These are phyloP conservation scores for Leccinum sublutescens DNA, from an alignment of 768 basidiomycete genomes.

Conservation along the genomic window DNA sequence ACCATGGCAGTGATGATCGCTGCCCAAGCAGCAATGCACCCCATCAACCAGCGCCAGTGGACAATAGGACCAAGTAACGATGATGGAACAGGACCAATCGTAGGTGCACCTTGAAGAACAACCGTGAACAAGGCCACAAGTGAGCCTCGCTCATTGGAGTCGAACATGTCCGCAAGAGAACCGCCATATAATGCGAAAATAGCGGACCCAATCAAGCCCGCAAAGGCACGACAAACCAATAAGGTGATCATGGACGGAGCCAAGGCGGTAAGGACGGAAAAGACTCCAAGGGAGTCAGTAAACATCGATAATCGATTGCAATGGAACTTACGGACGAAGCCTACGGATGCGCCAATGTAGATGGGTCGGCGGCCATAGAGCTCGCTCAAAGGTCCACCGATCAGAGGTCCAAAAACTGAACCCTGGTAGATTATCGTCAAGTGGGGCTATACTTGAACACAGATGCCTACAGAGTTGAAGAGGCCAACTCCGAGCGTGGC, in stretches of 20 bases:
- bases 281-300: conserved; percentile 13
- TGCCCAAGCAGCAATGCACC: conserved; percentile 19
- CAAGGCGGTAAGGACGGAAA: conserved; percentile 19
- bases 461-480: conserved; percentile 18
- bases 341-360: conserved; percentile 20
- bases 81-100: conserved; percentile 27
- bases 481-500: conserved; percentile 23
- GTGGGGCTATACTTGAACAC: neutral
- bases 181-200: conserved; percentile 26
- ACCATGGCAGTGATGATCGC: conserved; percentile 16
- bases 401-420: conserved; percentile 20
- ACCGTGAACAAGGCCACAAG: conserved; percentile 26
- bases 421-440: conserved; percentile 14
- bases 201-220: conserved; percentile 21
- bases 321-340: conserved; percentile 17
- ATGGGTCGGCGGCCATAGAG: conserved; percentile 22
- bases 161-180: conserved; percentile 25
- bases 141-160: conserved; percentile 22
- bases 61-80: conserved; percentile 20
- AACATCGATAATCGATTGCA: neutral
- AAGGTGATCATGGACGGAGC: conserved; percentile 19
- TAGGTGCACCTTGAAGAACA: conserved; percentile 27
- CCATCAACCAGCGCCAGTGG: conserved; percentile 26
- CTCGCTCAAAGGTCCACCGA: conserved; percentile 25
- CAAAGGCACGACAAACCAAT: conserved; percentile 20